phyloP scores from a whole-genome alignment of 179 eudicot species.

The Actinidia arguta region DNA sequence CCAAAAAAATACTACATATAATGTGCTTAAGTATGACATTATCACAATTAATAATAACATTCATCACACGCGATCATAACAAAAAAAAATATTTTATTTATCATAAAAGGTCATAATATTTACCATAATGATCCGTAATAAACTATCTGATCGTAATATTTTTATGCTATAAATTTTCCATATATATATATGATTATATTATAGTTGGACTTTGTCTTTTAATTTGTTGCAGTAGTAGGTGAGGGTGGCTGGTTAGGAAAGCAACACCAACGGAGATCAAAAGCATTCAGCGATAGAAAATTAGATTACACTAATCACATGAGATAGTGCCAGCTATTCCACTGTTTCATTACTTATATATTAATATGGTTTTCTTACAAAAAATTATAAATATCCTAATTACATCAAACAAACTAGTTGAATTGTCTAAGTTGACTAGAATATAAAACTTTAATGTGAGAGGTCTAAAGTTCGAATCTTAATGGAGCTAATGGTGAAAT shows the following conservation, averaged over 20 bases:
- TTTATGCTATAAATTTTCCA: background rate
- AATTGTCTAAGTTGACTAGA: no score
- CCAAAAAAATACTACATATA: no score
- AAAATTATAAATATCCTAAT: no score
- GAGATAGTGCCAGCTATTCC: constrained; percentile 1
- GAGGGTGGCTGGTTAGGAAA: background rate
- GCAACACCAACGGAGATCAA: constrained; percentile 9
- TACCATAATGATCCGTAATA: background rate
- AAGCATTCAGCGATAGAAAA: background rate
- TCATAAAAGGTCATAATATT: background rate
- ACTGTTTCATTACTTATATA: background rate
- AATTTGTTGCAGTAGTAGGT: background rate
- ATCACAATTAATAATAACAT: no score
- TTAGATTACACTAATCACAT: background rate
- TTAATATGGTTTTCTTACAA: no score
- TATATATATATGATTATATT: no score
- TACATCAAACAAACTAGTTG: no score
- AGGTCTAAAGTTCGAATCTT: no score
- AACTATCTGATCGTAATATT: background rate
- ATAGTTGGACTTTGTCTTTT: background rate
- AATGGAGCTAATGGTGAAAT: no score
- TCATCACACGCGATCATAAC: no score
- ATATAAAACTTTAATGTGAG: no score
- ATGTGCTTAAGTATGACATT: no score
- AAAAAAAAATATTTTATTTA: background rate